These are phyloP conservation scores for Auriscalpium orientale DNA, from an alignment of 768 basidiomycete genomes.

Conservation along the genomic window DNA sequence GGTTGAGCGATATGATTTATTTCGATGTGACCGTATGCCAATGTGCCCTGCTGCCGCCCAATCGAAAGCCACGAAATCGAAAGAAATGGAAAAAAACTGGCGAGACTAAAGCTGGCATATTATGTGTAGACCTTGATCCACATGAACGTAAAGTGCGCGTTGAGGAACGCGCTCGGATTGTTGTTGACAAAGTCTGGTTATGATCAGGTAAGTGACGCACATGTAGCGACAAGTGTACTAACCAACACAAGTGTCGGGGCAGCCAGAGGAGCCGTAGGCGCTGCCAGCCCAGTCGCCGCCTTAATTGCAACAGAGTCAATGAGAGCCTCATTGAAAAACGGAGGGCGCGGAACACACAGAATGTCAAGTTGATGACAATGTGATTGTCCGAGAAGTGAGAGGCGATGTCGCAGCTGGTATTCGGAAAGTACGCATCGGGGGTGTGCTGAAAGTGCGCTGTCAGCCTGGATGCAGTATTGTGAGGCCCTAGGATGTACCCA, in stretches of 20 bases:
- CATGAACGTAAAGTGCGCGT: background rate
- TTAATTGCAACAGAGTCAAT: background rate
- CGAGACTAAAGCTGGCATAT: background rate
- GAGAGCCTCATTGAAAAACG: background rate
- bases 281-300: conserved; percentile 11
- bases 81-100: background rate
- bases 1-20: no score
- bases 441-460: conserved; percentile 34
- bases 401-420: conserved; percentile 47
- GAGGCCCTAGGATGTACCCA: conserved; percentile 35
- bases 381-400: conserved; percentile 48
- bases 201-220: background rate
- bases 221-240: background rate
- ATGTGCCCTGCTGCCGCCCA: no score
- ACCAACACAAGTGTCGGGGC: conserved; percentile 7
- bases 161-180: background rate
- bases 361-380: conserved; percentile 63
- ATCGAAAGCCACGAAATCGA: background rate
- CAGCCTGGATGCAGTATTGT: background rate
- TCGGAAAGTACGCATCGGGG: conserved; percentile 57
- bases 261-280: conserved; percentile 10
- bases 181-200: background rate
- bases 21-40: no score
- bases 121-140: conserved; percentile 2
- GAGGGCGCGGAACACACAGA: conserved; percentile 38